A percentile compares a stretch with the other conserved stretches of the same genome.
phyloP scores from a whole-genome alignment of 2,329 filamentous ascomycete genomes.

The Cercospora sp. region DNA sequence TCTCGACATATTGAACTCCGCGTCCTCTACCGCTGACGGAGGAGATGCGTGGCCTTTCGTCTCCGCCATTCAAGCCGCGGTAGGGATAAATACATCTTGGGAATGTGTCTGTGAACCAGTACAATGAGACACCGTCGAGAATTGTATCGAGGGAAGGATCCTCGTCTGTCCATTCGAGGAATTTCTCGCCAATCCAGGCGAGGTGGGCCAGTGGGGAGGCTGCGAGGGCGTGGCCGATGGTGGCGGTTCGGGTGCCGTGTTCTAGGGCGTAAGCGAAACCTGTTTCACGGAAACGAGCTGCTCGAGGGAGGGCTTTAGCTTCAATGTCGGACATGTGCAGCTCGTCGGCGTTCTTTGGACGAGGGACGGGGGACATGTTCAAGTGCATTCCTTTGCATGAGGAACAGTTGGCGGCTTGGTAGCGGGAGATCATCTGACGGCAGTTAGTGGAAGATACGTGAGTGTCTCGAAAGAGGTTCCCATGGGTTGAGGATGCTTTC shows the following conservation, averaged over 20 bases:
- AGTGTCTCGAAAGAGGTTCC: not conserved
- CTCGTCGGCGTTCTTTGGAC: slow-evolving; percentile 30
- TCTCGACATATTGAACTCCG: slow-evolving; percentile 37
- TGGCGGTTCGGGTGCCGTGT: slow-evolving; percentile 57
- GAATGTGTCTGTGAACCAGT: slow-evolving; percentile 56
- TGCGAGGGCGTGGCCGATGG: slow-evolving; percentile 56
- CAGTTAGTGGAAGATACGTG: not conserved
- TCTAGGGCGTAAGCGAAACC: slow-evolving; percentile 54
- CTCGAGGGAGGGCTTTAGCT: slow-evolving; percentile 41
- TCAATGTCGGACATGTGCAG: slow-evolving; percentile 39
- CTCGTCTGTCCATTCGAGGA: slow-evolving; percentile 54
- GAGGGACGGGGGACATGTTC: slow-evolving; percentile 28
- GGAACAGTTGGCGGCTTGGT: slow-evolving; percentile 35
- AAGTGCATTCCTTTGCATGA: slow-evolving; percentile 32
- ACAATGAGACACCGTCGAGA: slow-evolving; percentile 51
- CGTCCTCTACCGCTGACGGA: slow-evolving; percentile 17
- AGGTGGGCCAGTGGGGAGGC: slow-evolving; percentile 58
- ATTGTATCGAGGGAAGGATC: slow-evolving; percentile 46
- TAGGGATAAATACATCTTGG: slow-evolving; percentile 54
- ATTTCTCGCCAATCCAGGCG: slow-evolving; percentile 60
- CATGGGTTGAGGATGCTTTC: not conserved
- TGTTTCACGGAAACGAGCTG: slow-evolving; percentile 42
- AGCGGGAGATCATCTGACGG: slow-evolving; percentile 37
- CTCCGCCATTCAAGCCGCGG: slow-evolving; percentile 33
- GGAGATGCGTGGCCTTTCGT: slow-evolving; percentile 24